A percentile compares a stretch with the other conserved stretches of the same genome.
Conservation (phyloP, 1,284 basidiomycete species). For the Ceratobasidium papillatum region DNA sequence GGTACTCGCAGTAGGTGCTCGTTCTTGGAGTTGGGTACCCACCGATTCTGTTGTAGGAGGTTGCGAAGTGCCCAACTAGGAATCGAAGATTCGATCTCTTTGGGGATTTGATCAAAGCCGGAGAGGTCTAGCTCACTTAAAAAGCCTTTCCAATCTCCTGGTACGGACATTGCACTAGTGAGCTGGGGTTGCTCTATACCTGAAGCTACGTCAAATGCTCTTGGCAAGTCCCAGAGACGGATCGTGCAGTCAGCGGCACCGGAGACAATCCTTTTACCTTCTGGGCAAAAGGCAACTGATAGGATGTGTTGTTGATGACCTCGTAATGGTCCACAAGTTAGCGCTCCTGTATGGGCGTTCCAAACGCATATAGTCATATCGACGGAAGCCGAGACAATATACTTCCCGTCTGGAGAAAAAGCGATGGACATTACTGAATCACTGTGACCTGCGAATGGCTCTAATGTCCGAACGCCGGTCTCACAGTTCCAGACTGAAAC, state of each 20-base stretch:
- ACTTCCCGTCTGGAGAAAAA: conserved; percentile 11
- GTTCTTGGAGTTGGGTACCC: no score
- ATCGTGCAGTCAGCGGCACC: background rate
- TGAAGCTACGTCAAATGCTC: background rate
- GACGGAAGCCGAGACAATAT: conserved; percentile 9
- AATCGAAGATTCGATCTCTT: background rate
- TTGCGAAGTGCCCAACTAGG: no score
- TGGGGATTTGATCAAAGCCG: background rate
- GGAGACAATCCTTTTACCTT: background rate
- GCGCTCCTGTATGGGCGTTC: background rate
- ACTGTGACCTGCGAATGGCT: conserved; percentile 1
- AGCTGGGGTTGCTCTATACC: no score
- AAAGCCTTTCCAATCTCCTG: no score
- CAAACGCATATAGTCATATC: conserved; percentile 16
- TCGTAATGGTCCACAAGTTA: background rate
- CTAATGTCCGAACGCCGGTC: background rate
- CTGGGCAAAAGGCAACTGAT: conserved; percentile 13
- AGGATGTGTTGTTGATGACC: background rate
- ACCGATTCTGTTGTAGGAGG: no score
- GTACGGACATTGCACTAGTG: no score
- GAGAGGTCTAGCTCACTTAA: no score
- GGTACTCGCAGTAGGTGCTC: no score
- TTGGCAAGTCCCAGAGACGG: background rate
- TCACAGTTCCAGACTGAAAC: conserved; percentile 38
- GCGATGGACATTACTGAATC: background rate